These are phyloP conservation scores for Camellia lanceoleosa DNA, from an alignment of 148 eudicot genomes.

Conservation along the genomic window DNA sequence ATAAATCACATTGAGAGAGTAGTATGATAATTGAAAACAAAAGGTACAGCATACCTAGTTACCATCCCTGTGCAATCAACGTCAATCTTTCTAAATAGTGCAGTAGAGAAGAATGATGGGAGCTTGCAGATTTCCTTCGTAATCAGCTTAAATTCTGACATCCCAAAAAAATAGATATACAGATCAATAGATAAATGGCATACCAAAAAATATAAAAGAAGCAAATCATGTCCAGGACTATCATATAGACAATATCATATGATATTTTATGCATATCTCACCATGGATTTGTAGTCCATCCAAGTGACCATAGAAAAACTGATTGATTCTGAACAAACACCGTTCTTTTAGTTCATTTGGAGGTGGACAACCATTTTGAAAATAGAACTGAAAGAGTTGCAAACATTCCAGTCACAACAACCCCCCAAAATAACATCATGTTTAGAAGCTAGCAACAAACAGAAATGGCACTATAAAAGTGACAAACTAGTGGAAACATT, in stretches of 20 bases:
- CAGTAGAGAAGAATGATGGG: slow-evolving; percentile 87
- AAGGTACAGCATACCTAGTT: slow-evolving; percentile 58
- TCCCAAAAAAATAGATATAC: slow-evolving; percentile 15
- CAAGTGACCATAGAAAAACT: slow-evolving; percentile 78
- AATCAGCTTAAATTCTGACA: slow-evolving; percentile 79
- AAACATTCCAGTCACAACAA: slow-evolving; percentile 10
- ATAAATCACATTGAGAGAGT: background rate
- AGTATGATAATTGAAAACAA: background rate
- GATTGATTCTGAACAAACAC: slow-evolving; percentile 83
- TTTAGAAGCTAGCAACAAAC: slow-evolving; percentile 1
- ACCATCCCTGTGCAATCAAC: slow-evolving; percentile 61
- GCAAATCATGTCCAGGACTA: background rate
- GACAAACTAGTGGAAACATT: background rate
- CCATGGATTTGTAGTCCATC: slow-evolving; percentile 89
- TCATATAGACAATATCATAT: background rate
- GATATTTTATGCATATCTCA: slow-evolving; percentile 31
- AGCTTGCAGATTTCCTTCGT: slow-evolving; percentile 96
- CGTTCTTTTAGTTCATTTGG: slow-evolving; percentile 88
- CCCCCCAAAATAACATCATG: background rate
- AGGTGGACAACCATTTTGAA: slow-evolving; percentile 90
- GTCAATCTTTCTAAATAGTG: slow-evolving; percentile 83
- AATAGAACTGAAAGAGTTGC: slow-evolving; percentile 67
- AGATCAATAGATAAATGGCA: slow-evolving; percentile 18
- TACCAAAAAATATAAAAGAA: slow-evolving; percentile 2
- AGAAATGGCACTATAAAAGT: background rate